Conservation (phyloP, 2,329 filamentous ascomycete genomes). For the Cladosporium austrohemisphaericum region DNA sequence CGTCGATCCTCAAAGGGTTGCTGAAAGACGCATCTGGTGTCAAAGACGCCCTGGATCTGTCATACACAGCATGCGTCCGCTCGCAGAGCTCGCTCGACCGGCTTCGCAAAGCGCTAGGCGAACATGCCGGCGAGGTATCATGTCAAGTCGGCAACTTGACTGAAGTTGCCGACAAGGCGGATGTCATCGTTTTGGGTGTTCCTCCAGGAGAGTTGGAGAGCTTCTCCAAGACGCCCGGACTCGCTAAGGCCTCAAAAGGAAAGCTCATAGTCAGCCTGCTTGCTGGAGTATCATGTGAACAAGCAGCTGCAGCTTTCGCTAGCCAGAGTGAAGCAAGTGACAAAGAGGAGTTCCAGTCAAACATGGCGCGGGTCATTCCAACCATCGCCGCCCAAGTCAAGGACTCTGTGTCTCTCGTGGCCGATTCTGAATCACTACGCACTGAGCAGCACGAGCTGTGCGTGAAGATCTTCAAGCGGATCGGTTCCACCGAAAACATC, state of each 20-base stretch:
- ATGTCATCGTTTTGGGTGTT: constrained; percentile 23
- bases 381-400: constrained; percentile 21
- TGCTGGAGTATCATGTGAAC: constrained; percentile 21
- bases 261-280: constrained; percentile 24
- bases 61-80: constrained; percentile 17
- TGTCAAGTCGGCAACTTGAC: constrained; percentile 15
- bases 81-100: constrained; percentile 15
- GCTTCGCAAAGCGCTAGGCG: constrained; percentile 13
- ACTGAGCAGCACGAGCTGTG: background rate
- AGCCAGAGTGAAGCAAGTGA: background rate
- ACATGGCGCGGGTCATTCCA: constrained; percentile 22
- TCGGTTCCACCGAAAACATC: constrained; percentile 20
- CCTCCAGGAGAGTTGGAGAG: constrained; percentile 19
- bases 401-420: constrained; percentile 24
- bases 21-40: background rate
- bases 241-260: constrained; percentile 17
- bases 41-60: constrained; percentile 14
- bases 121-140: constrained; percentile 5
- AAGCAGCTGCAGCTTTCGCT: constrained; percentile 17
- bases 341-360: constrained; percentile 10
- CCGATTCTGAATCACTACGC: constrained; percentile 17
- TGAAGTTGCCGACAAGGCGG: constrained; percentile 15
- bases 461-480: constrained; percentile 12
- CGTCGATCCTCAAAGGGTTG: constrained; percentile 22
- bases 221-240: constrained; percentile 14